Conservation (phyloP, 805 yeast species). For the Metschnikowia drakensbergensis region DNA sequence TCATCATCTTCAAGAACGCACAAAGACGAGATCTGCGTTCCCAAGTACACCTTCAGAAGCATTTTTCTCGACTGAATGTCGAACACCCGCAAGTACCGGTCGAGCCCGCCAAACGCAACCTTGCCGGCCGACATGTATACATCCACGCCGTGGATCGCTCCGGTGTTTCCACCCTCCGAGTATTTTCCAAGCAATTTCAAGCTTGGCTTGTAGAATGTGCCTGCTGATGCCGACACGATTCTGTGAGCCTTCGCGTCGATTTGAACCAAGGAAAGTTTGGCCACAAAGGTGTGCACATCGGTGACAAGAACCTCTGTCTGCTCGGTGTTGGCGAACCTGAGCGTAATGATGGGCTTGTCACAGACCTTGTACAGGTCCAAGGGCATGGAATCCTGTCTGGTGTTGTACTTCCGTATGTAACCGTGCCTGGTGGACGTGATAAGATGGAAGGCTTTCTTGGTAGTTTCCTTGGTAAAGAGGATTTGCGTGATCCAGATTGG, state of each 20-base stretch:
- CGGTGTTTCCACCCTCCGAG: slow-evolving; percentile 48
- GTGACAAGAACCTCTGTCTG: slow-evolving; percentile 53
- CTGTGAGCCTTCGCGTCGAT: slow-evolving; percentile 35
- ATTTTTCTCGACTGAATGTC: slow-evolving; percentile 56
- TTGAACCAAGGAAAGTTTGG: slow-evolving; percentile 42
- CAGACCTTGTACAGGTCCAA: slow-evolving; percentile 49
- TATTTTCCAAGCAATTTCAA: slow-evolving; percentile 65
- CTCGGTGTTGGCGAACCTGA: slow-evolving; percentile 31
- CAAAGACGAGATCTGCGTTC: slow-evolving; percentile 61
- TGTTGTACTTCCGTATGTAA: slow-evolving; percentile 69
- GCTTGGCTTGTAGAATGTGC: slow-evolving; percentile 41
- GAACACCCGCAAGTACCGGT: slow-evolving; percentile 78
- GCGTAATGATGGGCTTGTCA: slow-evolving; percentile 50
- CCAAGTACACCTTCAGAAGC: slow-evolving; percentile 69
- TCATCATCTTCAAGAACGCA: slow-evolving; percentile 44
- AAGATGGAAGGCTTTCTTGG: slow-evolving; percentile 44
- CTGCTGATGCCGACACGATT: slow-evolving; percentile 41
- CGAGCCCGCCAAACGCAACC: slow-evolving; percentile 79
- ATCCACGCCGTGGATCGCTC: slow-evolving; percentile 70
- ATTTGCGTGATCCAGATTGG: slow-evolving; percentile 76
- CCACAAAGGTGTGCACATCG: slow-evolving; percentile 66
- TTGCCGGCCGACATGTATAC: slow-evolving; percentile 37
- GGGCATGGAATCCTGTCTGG: slow-evolving; percentile 68
- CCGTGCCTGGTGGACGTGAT: slow-evolving; percentile 73
- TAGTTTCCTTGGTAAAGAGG: slow-evolving; percentile 37